Evolutionary conservation across 2,329 filamentous ascomycete genomes (phyloP).

Genomic region (Lecanicillium sp.): DNA sequence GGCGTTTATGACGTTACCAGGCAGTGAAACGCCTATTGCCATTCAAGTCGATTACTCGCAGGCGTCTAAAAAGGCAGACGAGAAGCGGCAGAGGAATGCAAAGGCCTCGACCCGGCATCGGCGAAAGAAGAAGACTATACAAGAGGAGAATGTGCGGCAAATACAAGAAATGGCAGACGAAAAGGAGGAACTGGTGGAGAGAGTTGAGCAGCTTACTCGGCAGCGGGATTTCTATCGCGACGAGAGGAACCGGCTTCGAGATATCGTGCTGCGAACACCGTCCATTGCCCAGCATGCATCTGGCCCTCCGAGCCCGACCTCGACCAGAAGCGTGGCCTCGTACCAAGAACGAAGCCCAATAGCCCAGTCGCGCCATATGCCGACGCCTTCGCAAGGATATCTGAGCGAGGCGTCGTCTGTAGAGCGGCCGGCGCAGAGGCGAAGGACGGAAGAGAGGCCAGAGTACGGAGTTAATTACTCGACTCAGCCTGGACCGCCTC

Average conservation of each 20-base stretch:
- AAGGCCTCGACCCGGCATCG: conserved; percentile 78
- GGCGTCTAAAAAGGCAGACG: conserved; percentile 73
- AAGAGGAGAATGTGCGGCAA: conserved; percentile 61
- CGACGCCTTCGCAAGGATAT: conserved; percentile 24
- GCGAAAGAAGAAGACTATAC: conserved; percentile 72
- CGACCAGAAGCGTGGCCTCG: conserved; percentile 25
- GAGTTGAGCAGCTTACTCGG: conserved; percentile 43
- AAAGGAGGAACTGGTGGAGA: conserved; percentile 53
- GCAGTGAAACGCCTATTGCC: conserved; percentile 33
- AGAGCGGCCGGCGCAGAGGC: conserved; percentile 37
- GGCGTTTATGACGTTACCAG: conserved; percentile 29
- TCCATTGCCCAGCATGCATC: conserved; percentile 44
- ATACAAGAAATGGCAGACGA: conserved; percentile 63
- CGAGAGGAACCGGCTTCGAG: conserved; percentile 63
- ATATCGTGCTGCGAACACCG: conserved; percentile 54
- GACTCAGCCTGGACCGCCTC: conserved; percentile 23
- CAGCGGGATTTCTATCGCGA: conserved; percentile 66
- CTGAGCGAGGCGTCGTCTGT: conserved; percentile 32
- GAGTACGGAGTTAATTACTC: conserved; percentile 32
- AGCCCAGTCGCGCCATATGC: conserved; percentile 17
- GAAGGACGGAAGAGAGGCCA: conserved; percentile 38
- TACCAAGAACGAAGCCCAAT: conserved; percentile 30
- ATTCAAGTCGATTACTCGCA: conserved; percentile 74
- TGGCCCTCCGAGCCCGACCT: conserved; percentile 42
- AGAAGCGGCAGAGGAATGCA: conserved; percentile 79